Conservation (phyloP, 352 stramenopile species). For the Phytophthora pistaciae region DNA sequence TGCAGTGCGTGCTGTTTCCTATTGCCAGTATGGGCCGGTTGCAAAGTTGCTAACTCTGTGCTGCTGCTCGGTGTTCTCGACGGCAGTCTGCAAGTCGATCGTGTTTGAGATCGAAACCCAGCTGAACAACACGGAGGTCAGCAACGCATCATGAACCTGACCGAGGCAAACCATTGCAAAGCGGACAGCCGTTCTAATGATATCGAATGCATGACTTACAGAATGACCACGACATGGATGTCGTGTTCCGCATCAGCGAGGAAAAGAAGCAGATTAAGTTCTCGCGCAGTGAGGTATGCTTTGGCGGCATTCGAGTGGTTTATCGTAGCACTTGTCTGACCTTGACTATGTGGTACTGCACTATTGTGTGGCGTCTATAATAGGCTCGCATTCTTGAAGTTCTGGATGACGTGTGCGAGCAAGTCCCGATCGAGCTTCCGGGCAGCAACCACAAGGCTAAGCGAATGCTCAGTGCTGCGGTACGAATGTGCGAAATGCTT, state of each 20-base stretch:
- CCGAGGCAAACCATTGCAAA: neutral
- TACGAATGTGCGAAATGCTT: constrained; percentile 25
- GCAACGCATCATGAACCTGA: neutral
- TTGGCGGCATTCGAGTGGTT: no score
- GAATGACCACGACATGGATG: constrained; percentile 86
- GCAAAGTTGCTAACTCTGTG: no score
- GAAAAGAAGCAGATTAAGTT: constrained; percentile 90
- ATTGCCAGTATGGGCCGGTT: neutral
- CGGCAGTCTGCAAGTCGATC: constrained; percentile 82
- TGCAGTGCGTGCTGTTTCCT: constrained; percentile 60
- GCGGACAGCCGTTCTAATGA: neutral
- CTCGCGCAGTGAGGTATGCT: constrained; percentile 76
- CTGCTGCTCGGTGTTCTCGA: neutral
- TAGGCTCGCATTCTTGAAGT: constrained; percentile 88
- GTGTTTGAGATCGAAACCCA: constrained; percentile 85
- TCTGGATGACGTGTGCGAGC: constrained; percentile 77
- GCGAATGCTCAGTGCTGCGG: constrained; percentile 65
- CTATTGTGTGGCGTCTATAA: neutral
- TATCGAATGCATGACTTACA: constrained; percentile 18
- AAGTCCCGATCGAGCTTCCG: constrained; percentile 52
- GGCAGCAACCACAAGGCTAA: constrained; percentile 57
- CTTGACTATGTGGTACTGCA: neutral
- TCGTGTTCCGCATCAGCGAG: constrained; percentile 89
- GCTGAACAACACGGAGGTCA: constrained; percentile 76
- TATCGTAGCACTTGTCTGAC: neutral